These are phyloP conservation scores for barley (Hordeum vulgare) DNA, from an alignment of 176 grass and related monocot genomes.

Conservation along the genomic window MorexV3_pseudomolecules_assembly NC_058524.1:16882192-16882691, in stretches of 20 bases:
- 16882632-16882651: too few species aligned
- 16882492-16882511: background rate
- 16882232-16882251: conserved; percentile 21
- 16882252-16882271: background rate
- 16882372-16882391: too few species aligned
- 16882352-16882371: too few species aligned
- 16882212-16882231: background rate
- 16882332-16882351: background rate
- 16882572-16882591: background rate
- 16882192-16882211: too few species aligned
- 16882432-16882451: conserved; percentile 68
- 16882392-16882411: too few species aligned
- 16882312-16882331: conserved; percentile 5
- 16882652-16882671: background rate
- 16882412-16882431: background rate
- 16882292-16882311: background rate
- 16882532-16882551: background rate
- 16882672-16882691: background rate
- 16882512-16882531: background rate
- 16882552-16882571: background rate
- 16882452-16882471: conserved; percentile 31
- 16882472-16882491: background rate
- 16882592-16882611: background rate
- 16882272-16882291: conserved; percentile 31
- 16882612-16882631: background rate